Conservation (phyloP, 2,329 filamentous ascomycete genomes). For the Corynespora cassiicola region DNA sequence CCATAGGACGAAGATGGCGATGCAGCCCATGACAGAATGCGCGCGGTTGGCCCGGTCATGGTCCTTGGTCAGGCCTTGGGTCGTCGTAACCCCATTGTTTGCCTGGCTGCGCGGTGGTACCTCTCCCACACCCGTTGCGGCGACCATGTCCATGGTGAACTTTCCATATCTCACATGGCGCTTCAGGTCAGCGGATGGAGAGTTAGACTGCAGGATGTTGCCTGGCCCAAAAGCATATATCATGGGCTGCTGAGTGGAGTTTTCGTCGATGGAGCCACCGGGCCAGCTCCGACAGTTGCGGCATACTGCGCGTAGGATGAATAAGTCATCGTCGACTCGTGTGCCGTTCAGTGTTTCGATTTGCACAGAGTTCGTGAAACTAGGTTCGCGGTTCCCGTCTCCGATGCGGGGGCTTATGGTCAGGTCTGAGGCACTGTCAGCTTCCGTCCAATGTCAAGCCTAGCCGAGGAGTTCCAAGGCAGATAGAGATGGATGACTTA, state of each 20-base stretch:
- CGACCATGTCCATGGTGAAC: slow-evolving; percentile 50
- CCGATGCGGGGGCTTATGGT: slow-evolving; percentile 47
- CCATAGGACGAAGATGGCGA: slow-evolving; percentile 41
- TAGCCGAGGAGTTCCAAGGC: too few relatives aligned
- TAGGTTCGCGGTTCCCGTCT: slow-evolving; percentile 43
- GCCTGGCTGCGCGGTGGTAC: slow-evolving; percentile 36
- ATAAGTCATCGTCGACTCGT: slow-evolving; percentile 41
- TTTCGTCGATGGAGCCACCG: slow-evolving; percentile 42
- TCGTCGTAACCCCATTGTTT: slow-evolving; percentile 29
- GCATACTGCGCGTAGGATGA: slow-evolving; percentile 47
- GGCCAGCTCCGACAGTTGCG: slow-evolving; percentile 47
- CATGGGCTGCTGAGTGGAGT: slow-evolving; percentile 43
- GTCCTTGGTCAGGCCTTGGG: slow-evolving; percentile 28
- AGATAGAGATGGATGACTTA: slow-evolving; percentile 15
- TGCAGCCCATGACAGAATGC: slow-evolving; percentile 38
- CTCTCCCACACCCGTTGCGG: slow-evolving; percentile 42
- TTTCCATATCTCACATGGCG: slow-evolving; percentile 47
- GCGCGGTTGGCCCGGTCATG: slow-evolving; percentile 34
- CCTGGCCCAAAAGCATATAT: slow-evolving; percentile 51
- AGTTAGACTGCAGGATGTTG: slow-evolving; percentile 32
- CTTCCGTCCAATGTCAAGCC: background rate
- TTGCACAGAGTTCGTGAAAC: slow-evolving; percentile 29
- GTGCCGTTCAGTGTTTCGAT: slow-evolving; percentile 39
- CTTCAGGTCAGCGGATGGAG: slow-evolving; percentile 40
- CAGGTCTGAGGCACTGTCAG: slow-evolving; percentile 28